Conservation (phyloP, 2,329 filamentous ascomycete species). For the Claviceps sp. region DNA sequence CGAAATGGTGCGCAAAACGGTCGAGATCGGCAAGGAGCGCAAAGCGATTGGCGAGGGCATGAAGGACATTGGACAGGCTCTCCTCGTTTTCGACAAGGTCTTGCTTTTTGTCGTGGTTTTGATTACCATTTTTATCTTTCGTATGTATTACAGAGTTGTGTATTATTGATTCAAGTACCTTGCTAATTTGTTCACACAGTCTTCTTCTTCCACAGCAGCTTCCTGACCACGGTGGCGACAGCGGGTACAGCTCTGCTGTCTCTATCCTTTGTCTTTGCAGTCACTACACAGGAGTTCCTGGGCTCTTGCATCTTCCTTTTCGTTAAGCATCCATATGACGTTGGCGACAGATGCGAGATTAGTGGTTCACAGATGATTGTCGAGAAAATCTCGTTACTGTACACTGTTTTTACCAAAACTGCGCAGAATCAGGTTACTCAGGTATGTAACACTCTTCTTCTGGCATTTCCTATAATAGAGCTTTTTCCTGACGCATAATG, state of each 20-base stretch:
- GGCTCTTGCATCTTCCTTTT: constrained; percentile 98
- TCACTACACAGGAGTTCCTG: constrained; percentile 87
- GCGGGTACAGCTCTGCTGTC: constrained; percentile 87
- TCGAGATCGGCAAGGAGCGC: constrained; percentile 71
- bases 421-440: constrained; percentile 64
- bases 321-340: constrained; percentile 95
- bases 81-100: constrained; percentile 79
- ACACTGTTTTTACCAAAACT: constrained; percentile 79
- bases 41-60: constrained; percentile 86
- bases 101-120: constrained; percentile 70
- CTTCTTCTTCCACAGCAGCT: constrained; percentile 76
- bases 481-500: neutral
- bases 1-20: constrained; percentile 82
- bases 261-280: constrained; percentile 90
- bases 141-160: constrained; percentile 28
- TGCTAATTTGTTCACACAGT: constrained; percentile 29
- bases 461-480: neutral
- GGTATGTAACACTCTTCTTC: constrained; percentile 14
- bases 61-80: constrained; percentile 94
- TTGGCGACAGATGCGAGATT: constrained; percentile 87
- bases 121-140: constrained; percentile 70
- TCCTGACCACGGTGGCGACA: constrained; percentile 74
- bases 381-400: constrained; percentile 87
- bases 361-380: constrained; percentile 58
- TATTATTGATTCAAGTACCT: neutral